Conservation (phyloP, 2,329 filamentous ascomycete species). For the Alternaria angustiovoidea region DNA sequence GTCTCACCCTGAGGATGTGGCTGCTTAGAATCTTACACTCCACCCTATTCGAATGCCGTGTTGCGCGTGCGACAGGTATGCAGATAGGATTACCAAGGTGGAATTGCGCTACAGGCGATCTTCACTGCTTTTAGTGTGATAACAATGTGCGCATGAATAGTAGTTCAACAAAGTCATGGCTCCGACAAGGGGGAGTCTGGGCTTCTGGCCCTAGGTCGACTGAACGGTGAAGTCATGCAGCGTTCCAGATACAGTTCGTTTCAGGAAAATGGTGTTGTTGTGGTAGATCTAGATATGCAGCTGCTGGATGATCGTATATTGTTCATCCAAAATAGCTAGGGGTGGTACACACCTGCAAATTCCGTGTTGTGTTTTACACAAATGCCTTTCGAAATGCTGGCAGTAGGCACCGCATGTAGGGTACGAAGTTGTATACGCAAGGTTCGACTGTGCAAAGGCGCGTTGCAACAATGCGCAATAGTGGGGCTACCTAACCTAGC, state of each 20-base stretch:
- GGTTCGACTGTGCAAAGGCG: neutral
- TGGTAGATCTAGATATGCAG: neutral
- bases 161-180: neutral
- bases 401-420: too few species aligned
- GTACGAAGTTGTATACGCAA: neutral
- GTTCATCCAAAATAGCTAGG: neutral
- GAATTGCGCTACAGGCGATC: too few species aligned
- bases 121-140: too few species aligned
- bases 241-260: neutral
- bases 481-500: too few species aligned
- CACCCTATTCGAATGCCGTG: too few species aligned
- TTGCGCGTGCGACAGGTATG: too few species aligned
- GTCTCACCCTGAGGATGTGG: too few species aligned
- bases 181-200: neutral
- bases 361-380: neutral
- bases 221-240: neutral
- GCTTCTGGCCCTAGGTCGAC: neutral
- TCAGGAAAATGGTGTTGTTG: neutral
- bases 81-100: too few species aligned
- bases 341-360: neutral
- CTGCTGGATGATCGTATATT: neutral
- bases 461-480: neutral
- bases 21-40: too few species aligned
- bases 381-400: rapidly evolving
- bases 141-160: too few species aligned